Conservation (phyloP, 176 grass and related monocot species). For the Hordeum marinum region DNA sequence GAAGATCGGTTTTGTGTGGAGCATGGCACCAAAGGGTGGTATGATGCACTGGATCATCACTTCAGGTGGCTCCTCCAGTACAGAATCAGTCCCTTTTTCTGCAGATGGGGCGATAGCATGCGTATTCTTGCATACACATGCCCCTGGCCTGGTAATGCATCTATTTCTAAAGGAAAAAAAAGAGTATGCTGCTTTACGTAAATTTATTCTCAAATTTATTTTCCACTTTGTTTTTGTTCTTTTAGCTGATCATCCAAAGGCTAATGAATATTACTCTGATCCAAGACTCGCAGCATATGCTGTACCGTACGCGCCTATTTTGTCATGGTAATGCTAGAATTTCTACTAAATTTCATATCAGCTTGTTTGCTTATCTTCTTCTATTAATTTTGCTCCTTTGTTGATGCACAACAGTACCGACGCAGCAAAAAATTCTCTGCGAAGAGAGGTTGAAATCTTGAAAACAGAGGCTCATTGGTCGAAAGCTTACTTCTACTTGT, state of each 20-base stretch:
- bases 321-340: slow-evolving; percentile 62
- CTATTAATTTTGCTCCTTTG: slow-evolving; percentile 16
- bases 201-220: slow-evolving; percentile 10
- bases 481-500: slow-evolving; percentile 97
- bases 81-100: slow-evolving; percentile 95
- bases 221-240: slow-evolving; percentile 23
- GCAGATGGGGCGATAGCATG: slow-evolving; percentile 99
- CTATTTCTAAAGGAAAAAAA: not conserved
- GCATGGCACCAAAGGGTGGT: slow-evolving; percentile 91
- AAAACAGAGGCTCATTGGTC: slow-evolving; percentile 82
- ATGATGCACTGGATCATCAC: slow-evolving; percentile 77
- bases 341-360: slow-evolving; percentile 14
- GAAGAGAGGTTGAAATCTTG: slow-evolving; percentile 78
- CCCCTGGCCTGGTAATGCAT: slow-evolving; percentile 78
- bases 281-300: slow-evolving; percentile 97
- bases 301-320: slow-evolving; percentile 92
- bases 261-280: slow-evolving; percentile 87
- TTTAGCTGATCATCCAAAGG: slow-evolving; percentile 95
- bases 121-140: slow-evolving; percentile 94
- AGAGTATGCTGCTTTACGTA: slow-evolving; percentile 21
- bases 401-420: slow-evolving; percentile 56
- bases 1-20: slow-evolving; percentile 93
- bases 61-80: slow-evolving; percentile 97
- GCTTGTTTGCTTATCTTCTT: slow-evolving; percentile 12
- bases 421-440: slow-evolving; percentile 70